A percentile compares a stretch with the other conserved stretches of the same genome.
Evolutionary conservation across 2,329 filamentous ascomycete species (phyloP).

Genomic region (Aurifilum marmelostoma): DNA sequence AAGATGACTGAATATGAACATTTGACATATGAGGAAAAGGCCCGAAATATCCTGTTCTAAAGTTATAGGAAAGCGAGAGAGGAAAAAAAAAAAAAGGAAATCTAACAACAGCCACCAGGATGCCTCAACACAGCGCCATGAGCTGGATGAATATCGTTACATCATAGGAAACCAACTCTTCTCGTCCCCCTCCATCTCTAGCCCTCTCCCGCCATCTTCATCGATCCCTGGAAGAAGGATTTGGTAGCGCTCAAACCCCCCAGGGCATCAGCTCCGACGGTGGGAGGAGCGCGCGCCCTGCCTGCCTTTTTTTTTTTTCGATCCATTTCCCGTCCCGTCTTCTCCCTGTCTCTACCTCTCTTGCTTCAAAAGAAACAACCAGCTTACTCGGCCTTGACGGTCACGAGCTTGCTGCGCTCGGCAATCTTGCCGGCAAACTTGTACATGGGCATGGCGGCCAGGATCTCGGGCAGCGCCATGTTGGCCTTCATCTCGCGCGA

Average conservation of each 20-base stretch:
- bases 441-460: slow-evolving; percentile 25
- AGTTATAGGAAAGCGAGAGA: background rate
- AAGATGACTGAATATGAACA: slow-evolving; percentile 2
- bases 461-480: slow-evolving; percentile 23
- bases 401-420: slow-evolving; percentile 26
- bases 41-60: slow-evolving; percentile 12
- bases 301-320: background rate
- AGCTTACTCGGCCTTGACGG: slow-evolving; percentile 19
- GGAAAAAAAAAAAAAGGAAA: slow-evolving; percentile 16
- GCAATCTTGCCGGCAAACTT: slow-evolving; percentile 25
- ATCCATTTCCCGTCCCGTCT: background rate
- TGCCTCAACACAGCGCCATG: slow-evolving; percentile 15
- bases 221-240: slow-evolving; percentile 16
- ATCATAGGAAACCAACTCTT: slow-evolving; percentile 4
- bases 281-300: background rate
- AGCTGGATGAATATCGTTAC: slow-evolving; percentile 20
- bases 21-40: background rate
- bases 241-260: slow-evolving; percentile 24
- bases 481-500: slow-evolving; percentile 25
- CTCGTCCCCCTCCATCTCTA: background rate
- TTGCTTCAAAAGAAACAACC: too few species aligned
- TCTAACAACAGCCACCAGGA: slow-evolving; percentile 14
- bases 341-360: too few species aligned
- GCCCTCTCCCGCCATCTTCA: slow-evolving; percentile 3
- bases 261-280: slow-evolving; percentile 17